A percentile compares a stretch with the other conserved stretches of the same genome.
phyloP scores from a whole-genome alignment of 148 eudicot genomes.

The Nepenthes mirabilis region DNA sequence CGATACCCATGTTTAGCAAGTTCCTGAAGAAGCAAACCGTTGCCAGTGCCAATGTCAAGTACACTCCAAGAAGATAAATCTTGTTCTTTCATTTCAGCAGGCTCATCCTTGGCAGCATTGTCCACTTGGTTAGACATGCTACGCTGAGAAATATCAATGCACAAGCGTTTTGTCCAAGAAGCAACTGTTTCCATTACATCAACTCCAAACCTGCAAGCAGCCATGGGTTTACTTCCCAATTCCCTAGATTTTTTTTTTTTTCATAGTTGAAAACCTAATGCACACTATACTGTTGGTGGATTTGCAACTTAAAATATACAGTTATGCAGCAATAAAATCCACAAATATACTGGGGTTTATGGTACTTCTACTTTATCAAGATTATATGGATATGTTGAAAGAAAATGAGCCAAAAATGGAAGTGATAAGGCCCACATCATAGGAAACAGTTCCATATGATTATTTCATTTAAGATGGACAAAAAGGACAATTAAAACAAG shows the following conservation, averaged over 20 bases:
- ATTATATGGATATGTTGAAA: too few species aligned
- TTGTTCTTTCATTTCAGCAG: conserved; percentile 31
- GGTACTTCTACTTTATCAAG: too few species aligned
- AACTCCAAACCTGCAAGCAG: conserved; percentile 71
- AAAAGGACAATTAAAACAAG: too few species aligned
- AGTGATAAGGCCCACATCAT: too few species aligned
- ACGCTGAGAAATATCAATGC: conserved; percentile 45
- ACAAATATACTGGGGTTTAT: too few species aligned
- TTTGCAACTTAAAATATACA: too few species aligned
- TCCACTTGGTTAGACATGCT: conserved; percentile 33
- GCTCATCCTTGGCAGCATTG: conserved; percentile 26
- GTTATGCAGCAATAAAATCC: too few species aligned
- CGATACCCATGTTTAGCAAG: conserved; percentile 88
- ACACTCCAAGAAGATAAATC: conserved; percentile 69
- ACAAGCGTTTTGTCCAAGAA: conserved; percentile 78
- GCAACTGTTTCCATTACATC: conserved; percentile 96
- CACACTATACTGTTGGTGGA: too few species aligned
- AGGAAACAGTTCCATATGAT: too few species aligned
- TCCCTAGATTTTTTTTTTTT: background rate
- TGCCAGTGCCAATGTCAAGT: conserved; percentile 97
- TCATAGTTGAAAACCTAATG: too few species aligned
- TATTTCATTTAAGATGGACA: too few species aligned
- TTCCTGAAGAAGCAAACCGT: conserved; percentile 95
- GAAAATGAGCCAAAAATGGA: too few species aligned
- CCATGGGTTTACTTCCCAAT: background rate